Base-by-base conservation (phyloP, 2,329 filamentous ascomycete genomes). In the Rhytidhysteron rufulum region DNA sequence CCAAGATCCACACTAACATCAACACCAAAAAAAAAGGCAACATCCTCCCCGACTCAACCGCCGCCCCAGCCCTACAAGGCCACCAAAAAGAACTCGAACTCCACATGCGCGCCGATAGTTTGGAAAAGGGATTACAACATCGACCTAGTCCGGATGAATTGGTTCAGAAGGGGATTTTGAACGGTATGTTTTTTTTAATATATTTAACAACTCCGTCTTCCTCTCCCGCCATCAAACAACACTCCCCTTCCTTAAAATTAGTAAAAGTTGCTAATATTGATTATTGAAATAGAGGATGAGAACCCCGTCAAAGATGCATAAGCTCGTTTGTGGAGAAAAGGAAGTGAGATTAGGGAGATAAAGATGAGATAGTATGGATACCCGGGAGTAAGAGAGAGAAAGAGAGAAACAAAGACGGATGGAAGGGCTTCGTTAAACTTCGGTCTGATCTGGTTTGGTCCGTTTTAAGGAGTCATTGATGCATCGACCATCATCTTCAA, bases 51-150 rank as follows among this genome's bases (percentile, higher is more conserved):
- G 80, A 82, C 41, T 85, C 85, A 22, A 84, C 68, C 37, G 88
- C 85, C 15, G 88, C 89, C 0, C 89, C 90, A 0, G 78, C 84
- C 2, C 73, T 96, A 39, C 82, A 85, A 60, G 88, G 84, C 41
- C 81, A 88, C 47, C 88, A 93, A 66, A 84, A 79, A 58, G 87
- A 95, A 71, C 81, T 96, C 31, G 81, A 89, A 66, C 88, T 83
- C 63, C 84, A 88, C 65, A 95, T 96, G 89, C 80, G 85, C 11
- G 85, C 82, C 44, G 87, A 95, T 65, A 85, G 78, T 40, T 75
- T 96, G 47, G 93, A 95, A 66, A 88, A 94, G 58, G 90, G 90
- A 65, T 81, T 96, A 47, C 79, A 85, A 57, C 77, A 84, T 54
- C 78, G 90, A 16, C 90, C 90, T 2, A 75, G 79, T 25, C 85